A percentile compares a stretch with the other conserved stretches of the same genome.
Conservation (phyloP, 179 eudicot genomes). For the Spinacia oleracea region DNA sequence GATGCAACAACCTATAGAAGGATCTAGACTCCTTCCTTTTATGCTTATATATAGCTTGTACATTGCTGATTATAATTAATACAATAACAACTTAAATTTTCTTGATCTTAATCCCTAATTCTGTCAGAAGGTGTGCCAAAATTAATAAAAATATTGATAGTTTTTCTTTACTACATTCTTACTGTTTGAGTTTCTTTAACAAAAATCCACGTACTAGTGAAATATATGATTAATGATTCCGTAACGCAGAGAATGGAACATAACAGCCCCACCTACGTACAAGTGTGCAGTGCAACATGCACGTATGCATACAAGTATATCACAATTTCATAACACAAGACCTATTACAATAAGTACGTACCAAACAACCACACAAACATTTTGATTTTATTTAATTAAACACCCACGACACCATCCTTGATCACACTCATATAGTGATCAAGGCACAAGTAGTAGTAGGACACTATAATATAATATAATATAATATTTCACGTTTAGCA, state of each 20-base stretch:
- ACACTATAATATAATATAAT: background rate
- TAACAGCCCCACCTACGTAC: background rate
- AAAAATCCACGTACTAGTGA: too few species aligned
- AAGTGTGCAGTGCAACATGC: background rate
- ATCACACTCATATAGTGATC: constrained; percentile 15
- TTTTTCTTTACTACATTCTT: too few species aligned
- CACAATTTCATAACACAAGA: background rate
- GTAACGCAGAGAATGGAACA: background rate
- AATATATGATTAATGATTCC: too few species aligned
- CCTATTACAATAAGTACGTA: background rate
- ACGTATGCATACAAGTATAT: background rate
- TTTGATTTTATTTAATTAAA: background rate
- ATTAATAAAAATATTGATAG: too few species aligned
- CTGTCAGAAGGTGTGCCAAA: too few species aligned
- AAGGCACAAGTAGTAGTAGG: background rate
- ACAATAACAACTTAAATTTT: too few species aligned
- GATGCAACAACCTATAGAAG: too few species aligned
- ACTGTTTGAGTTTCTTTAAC: too few species aligned
- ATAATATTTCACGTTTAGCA: constrained; percentile 31
- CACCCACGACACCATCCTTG: constrained; percentile 4
- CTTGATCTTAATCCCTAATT: too few species aligned
- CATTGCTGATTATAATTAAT: too few species aligned
- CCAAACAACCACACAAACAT: background rate
- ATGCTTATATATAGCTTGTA: too few species aligned
- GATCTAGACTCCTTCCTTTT: too few species aligned